phyloP scores from a whole-genome alignment of 805 yeast genomes.

The Pichia sporocuriosa region DNA sequence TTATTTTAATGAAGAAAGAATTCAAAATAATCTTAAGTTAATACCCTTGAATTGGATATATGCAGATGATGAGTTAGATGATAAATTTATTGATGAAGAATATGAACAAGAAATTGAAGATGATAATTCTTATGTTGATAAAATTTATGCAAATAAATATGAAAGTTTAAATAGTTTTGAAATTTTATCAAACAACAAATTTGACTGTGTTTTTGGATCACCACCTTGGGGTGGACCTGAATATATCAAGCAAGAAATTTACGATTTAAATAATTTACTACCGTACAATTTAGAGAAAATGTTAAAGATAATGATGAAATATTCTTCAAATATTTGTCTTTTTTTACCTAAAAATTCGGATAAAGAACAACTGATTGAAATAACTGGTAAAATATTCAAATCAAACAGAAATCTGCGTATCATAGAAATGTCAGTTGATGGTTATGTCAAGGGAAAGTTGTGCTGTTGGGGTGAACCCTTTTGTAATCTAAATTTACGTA shows the following conservation, averaged over 20 bases:
- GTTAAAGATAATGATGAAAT: conserved; percentile 33
- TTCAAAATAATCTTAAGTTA: conserved; percentile 3
- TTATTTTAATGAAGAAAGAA: conserved; percentile 4
- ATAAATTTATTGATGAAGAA: not conserved
- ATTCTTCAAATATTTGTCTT: conserved; percentile 44
- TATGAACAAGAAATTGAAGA: conserved; percentile 10
- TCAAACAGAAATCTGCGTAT: no score
- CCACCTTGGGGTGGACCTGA: conserved; percentile 88
- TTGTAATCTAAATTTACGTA: no score
- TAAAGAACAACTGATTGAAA: conserved; percentile 40
- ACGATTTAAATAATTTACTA: conserved; percentile 37
- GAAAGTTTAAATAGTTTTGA: conserved; percentile 11
- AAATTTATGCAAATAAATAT: conserved; percentile 7
- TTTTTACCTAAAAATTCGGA: conserved; percentile 59
- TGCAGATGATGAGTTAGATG: conserved; percentile 11
- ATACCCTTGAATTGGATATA: conserved; percentile 41
- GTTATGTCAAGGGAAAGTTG: conserved; percentile 1
- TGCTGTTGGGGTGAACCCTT: no score
- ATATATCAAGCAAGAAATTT: conserved; percentile 37
- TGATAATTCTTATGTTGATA: not conserved
- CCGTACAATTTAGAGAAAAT: conserved; percentile 45
- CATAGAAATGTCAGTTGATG: not conserved
- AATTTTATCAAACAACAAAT: conserved; percentile 17
- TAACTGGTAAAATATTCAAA: conserved; percentile 39
- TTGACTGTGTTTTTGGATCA: conserved; percentile 57